These are phyloP conservation scores for Lavandula angustifolia DNA, from an alignment of 257 asterid species.

Conservation along the genomic window DNA sequence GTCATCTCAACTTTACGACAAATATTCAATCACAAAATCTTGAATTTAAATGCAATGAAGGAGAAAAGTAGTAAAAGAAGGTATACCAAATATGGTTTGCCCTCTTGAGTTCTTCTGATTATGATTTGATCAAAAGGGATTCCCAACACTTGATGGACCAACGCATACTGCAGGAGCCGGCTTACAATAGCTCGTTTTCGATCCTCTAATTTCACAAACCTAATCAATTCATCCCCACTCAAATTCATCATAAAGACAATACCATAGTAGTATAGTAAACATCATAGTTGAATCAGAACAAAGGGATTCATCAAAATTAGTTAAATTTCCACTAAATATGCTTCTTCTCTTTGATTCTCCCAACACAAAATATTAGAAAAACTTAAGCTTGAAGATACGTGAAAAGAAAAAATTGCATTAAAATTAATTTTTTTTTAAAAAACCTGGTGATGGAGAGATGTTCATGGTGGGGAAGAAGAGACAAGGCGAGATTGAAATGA, in stretches of 20 bases:
- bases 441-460: slow-evolving; percentile 68
- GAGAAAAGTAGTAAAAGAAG: background rate
- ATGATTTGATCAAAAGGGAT: slow-evolving; percentile 57
- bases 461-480: slow-evolving; percentile 65
- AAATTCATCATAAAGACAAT: slow-evolving; percentile 18
- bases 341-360: background rate
- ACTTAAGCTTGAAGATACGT: slow-evolving; percentile 5
- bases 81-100: slow-evolving; percentile 74
- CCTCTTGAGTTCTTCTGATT: slow-evolving; percentile 62
- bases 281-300: background rate
- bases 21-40: background rate
- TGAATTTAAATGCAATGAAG: background rate
- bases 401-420: background rate
- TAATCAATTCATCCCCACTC: slow-evolving; percentile 32
- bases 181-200: slow-evolving; percentile 70
- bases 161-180: slow-evolving; percentile 72
- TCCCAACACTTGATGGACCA: slow-evolving; percentile 59
- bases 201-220: slow-evolving; percentile 75
- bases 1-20: too few relatives aligned
- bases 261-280: slow-evolving; percentile 1
- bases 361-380: background rate
- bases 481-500: slow-evolving; percentile 45
- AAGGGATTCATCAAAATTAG: background rate
- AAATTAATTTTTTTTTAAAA: slow-evolving; percentile 3
- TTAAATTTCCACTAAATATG: background rate